Evolutionary conservation across 2,329 filamentous ascomycete genomes (phyloP), one percentile per base, ranked within the genome.

Genomic region (Sporothrix humicola): DNA sequence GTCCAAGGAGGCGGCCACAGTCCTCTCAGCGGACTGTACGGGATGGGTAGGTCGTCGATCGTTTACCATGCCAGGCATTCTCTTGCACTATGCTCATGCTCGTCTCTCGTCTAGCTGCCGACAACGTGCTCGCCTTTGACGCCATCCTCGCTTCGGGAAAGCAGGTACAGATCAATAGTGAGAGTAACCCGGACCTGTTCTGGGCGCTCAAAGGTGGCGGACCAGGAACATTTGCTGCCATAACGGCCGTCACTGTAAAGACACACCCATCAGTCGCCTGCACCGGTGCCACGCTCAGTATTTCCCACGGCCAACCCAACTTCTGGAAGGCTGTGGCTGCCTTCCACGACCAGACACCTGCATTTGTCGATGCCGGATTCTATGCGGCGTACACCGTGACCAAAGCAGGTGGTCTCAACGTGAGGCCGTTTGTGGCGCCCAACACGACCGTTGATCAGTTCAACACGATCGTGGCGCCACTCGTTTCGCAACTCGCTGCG

Each of bases 201-300:
- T 90, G 87, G 87, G 88, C 87, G 3, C 79, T 88, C 17, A 82
- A 83, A 72, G 87, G 87, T 23, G 86, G 87, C 10, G 87, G 84
- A n/a, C 79, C 79, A 1, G 85, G 85, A 0, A 87, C 83, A 5
- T 90, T 85, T 75, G 88, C 82, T 1, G 81, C 89, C 1, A 85
- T 89, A 9, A 80, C 83, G 26, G 86, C 85, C 3, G 82, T 87
- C 76, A 88, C 87, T 0, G 79, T 86, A 74, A 88, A 87, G 78
- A 85, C 85, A 0, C 84, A 87, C 77, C 79, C 82, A 8, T 48
- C 56, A 13, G 70, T 74, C 9, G 52, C 63, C 15, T 42, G 23
- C 44, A 69, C 69, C 15, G 73, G 73, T 31, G 73, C 73, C 13
- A 20, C 54, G n/a, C 52, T 74, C 15, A 72, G 26, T 44, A 65